Evolutionary conservation across 2,329 filamentous ascomycete genomes (phyloP).

Genomic region (Lecanosticta acicola): DNA sequence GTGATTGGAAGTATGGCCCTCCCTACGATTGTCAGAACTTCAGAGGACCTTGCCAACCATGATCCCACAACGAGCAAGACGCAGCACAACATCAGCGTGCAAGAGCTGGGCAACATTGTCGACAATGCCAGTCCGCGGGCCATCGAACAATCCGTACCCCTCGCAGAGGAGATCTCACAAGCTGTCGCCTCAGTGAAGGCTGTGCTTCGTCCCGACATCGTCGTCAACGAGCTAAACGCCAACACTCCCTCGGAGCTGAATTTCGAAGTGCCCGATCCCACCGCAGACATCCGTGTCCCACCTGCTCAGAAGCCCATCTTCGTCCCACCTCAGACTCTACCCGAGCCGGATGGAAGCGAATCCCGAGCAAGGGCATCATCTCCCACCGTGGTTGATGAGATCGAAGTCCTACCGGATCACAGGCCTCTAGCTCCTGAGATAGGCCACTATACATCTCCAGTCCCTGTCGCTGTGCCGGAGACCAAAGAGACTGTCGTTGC

Average conservation of each 20-base stretch:
- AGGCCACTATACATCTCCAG: neutral
- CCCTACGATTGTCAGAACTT: too few relatives aligned
- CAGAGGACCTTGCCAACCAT: too few relatives aligned
- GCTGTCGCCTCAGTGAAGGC: conserved; percentile 1
- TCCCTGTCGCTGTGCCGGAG: neutral
- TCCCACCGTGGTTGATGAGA: neutral
- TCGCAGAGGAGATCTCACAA: neutral
- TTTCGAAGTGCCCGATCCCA: neutral
- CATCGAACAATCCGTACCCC: neutral
- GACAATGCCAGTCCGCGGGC: too few relatives aligned
- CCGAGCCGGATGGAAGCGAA: neutral
- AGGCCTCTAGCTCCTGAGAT: neutral
- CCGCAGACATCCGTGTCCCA: neutral
- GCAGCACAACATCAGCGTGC: neutral
- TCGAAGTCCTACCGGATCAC: neutral
- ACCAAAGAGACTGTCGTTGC: neutral
- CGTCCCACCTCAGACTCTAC: neutral
- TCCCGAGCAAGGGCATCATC: neutral
- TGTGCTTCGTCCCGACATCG: neutral
- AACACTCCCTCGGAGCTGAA: neutral
- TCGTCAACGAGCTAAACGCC: neutral
- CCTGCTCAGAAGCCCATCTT: neutral
- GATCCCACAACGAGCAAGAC: neutral
- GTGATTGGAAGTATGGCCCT: too few relatives aligned
- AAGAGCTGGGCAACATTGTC: neutral